Evolutionary conservation across 2,329 filamentous ascomycete genomes (phyloP).

Genomic region (Cladorrhinum sp.): DNA sequence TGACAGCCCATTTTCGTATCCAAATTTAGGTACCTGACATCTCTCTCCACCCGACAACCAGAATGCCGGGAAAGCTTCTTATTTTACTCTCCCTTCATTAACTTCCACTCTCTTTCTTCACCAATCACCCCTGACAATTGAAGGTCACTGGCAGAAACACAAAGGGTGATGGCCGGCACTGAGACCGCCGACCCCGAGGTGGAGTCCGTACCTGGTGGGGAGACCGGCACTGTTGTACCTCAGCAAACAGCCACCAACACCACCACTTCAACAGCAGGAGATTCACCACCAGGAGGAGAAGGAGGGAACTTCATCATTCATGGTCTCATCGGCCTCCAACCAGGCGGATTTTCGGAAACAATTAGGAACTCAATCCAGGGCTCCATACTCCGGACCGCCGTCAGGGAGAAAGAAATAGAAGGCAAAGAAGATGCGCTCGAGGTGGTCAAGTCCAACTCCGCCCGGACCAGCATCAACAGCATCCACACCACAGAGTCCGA

Average conservation of each 20-base stretch:
- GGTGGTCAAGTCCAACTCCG: not conserved
- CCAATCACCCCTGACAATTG: not conserved
- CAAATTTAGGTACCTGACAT: no score
- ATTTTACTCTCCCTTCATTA: not conserved
- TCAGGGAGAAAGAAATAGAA: not conserved
- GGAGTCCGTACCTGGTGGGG: not conserved
- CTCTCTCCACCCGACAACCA: not conserved
- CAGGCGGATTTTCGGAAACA: constrained; percentile 14
- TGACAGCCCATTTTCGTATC: no score
- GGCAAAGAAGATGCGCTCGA: not conserved
- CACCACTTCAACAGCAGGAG: not conserved
- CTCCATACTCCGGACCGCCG: not conserved
- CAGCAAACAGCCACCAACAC: not conserved
- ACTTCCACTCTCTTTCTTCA: not conserved
- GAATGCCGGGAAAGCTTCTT: not conserved
- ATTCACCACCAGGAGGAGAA: not conserved
- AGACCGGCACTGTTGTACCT: not conserved
- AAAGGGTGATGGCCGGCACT: not conserved
- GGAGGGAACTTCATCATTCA: constrained; percentile 13
- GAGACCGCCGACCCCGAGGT: not conserved
- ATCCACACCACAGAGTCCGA: not conserved
- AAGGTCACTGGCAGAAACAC: not conserved
- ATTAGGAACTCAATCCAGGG: constrained; percentile 12
- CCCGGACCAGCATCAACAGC: no score
- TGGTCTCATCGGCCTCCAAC: constrained; percentile 16